Evolutionary conservation across 78 protist genomes (phyloP).

Genomic region (Creolimax fragrantissima): DNA sequence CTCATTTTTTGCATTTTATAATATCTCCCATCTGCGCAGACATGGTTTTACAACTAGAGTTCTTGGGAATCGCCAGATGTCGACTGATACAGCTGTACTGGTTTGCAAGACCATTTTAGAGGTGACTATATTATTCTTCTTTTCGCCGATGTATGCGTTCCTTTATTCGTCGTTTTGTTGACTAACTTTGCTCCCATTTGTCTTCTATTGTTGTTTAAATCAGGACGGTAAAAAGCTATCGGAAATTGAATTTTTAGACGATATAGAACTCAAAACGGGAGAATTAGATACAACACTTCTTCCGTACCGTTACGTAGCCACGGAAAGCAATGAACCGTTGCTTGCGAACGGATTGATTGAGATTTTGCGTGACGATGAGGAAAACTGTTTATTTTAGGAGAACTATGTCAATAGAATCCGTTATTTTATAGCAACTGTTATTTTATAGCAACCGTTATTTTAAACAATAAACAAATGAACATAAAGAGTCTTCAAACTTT

Average conservation of each 20-base stretch:
- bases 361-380: background rate
- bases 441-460: too few relatives aligned
- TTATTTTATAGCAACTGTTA: too few relatives aligned
- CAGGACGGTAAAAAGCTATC: background rate
- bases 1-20: background rate
- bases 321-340: background rate
- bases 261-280: background rate
- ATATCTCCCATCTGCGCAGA: background rate
- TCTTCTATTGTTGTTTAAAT: too few relatives aligned
- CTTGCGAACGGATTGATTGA: background rate
- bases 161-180: too few relatives aligned
- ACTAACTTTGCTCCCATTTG: too few relatives aligned
- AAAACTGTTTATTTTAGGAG: background rate
- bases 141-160: too few relatives aligned
- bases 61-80: conserved; percentile 4
- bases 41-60: background rate
- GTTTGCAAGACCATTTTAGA: conserved; percentile 19
- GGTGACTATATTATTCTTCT: background rate
- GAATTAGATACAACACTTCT: background rate
- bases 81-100: conserved; percentile 26
- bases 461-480: too few relatives aligned
- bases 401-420: too few relatives aligned
- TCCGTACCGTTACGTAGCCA: background rate
- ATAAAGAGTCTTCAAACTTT: too few relatives aligned
- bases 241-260: background rate